These are phyloP conservation scores for Leishmania major DNA, from an alignment of 208 protist species.

Conservation along the genomic window DNA sequence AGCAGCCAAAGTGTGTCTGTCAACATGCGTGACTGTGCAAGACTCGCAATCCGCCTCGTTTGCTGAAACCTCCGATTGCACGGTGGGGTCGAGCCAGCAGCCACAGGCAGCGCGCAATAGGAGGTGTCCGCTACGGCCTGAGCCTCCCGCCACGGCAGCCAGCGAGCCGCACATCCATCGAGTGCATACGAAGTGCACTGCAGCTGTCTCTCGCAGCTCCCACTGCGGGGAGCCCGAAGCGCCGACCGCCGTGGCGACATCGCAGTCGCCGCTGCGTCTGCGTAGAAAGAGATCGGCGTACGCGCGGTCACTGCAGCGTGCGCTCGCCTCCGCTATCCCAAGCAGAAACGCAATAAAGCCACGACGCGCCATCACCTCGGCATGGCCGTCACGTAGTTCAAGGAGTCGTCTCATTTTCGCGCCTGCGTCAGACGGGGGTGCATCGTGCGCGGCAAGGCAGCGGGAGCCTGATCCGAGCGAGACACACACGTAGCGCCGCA, in stretches of 20 bases:
- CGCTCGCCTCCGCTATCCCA: conserved; percentile 27
- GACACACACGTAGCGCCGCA: conserved; percentile 65
- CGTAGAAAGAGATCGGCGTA: conserved; percentile 1
- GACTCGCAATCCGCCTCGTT: background rate
- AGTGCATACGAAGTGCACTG: conserved; percentile 70
- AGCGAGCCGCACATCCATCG: conserved; percentile 78
- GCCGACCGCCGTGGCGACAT: background rate
- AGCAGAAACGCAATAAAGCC: conserved; percentile 76
- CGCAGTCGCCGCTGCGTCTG: background rate
- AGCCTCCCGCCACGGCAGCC: conserved; percentile 36
- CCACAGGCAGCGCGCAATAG: conserved; percentile 51
- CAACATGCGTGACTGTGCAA: conserved; percentile 2
- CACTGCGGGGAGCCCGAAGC: conserved; percentile 9
- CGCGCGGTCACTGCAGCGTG: background rate
- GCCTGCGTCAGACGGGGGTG: background rate
- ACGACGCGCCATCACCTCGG: conserved; percentile 85
- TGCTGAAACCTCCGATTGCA: background rate
- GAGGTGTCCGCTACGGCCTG: conserved; percentile 54
- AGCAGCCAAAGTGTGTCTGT: conserved; percentile 44
- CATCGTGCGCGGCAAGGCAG: conserved; percentile 48
- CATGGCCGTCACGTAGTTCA: conserved; percentile 77
- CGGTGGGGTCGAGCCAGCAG: conserved; percentile 14
- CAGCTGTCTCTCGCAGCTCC: conserved; percentile 34
- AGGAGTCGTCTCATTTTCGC: conserved; percentile 20
- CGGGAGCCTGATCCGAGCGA: conserved; percentile 80